phyloP scores from a whole-genome alignment of 352 stramenopile genomes.

The Phytophthora constricta region DNA sequence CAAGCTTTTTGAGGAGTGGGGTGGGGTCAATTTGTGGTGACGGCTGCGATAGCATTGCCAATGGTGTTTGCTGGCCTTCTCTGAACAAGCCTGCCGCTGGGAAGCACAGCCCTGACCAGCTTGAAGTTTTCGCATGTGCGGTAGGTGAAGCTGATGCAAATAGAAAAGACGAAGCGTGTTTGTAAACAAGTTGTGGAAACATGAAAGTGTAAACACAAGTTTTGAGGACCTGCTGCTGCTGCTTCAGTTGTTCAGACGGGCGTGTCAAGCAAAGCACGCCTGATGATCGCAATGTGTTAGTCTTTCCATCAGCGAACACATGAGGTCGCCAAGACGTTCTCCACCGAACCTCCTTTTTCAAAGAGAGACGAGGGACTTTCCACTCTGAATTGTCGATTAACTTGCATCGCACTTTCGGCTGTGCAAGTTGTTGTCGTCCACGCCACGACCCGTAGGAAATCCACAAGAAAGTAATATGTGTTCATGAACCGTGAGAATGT shows the following conservation, averaged over 20 bases:
- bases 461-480: too few species aligned
- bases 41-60: background rate
- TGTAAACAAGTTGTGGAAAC: background rate
- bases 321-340: slow-evolving; percentile 28
- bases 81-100: background rate
- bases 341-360: slow-evolving; percentile 8
- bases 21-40: slow-evolving; percentile 5
- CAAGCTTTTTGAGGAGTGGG: slow-evolving; percentile 13
- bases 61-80: slow-evolving; percentile 20
- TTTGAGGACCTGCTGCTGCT: background rate
- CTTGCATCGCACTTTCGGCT: background rate
- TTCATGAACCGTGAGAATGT: too few species aligned
- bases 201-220: background rate
- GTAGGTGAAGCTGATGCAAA: background rate
- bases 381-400: slow-evolving; percentile 3
- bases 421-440: too few species aligned
- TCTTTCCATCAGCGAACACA: slow-evolving; percentile 26
- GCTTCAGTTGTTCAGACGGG: slow-evolving; percentile 12
- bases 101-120: background rate
- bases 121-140: background rate
- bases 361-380: background rate
- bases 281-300: background rate
- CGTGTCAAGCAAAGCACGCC: slow-evolving; percentile 11
- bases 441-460: too few species aligned
- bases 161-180: background rate